A percentile compares a stretch with the other conserved stretches of the same genome.
Evolutionary conservation across 352 stramenopile species (phyloP).

Genomic region (Phytophthora tentaculata): DNA sequence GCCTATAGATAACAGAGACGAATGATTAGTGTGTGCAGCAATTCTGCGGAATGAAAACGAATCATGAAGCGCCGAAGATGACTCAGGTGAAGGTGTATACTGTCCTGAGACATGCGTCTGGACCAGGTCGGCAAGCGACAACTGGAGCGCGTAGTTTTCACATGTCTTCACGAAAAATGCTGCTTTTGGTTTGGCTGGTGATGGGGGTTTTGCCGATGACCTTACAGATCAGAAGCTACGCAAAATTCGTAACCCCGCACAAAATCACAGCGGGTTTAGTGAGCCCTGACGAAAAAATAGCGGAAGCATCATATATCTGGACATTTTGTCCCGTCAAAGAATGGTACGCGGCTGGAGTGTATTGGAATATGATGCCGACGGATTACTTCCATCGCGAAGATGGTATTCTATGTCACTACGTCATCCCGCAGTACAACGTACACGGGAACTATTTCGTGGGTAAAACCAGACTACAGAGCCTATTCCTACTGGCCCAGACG

Average conservation of each 20-base stretch:
- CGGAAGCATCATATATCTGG: conserved; percentile 10
- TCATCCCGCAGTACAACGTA: conserved; percentile 29
- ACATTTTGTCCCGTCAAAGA: conserved; percentile 19
- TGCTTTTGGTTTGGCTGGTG: conserved; percentile 20
- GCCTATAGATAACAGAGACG: no score
- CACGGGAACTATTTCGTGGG: conserved; percentile 23
- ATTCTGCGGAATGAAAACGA: no score
- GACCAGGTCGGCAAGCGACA: conserved; percentile 2
- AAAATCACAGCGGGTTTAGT: conserved; percentile 23
- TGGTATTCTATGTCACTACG: conserved; percentile 22
- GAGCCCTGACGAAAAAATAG: not conserved
- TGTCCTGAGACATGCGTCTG: not conserved
- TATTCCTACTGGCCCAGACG: conserved; percentile 3
- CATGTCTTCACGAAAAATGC: conserved; percentile 2
- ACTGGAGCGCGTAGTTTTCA: not conserved
- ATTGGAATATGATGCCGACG: conserved; percentile 28
- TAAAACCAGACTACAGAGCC: conserved; percentile 9
- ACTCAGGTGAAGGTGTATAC: not conserved
- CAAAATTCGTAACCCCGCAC: conserved; percentile 25
- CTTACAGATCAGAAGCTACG: conserved; percentile 36
- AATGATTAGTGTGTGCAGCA: no score
- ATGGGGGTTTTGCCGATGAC: conserved; percentile 32
- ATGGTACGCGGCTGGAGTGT: conserved; percentile 20
- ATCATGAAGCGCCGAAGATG: not conserved
- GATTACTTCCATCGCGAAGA: conserved; percentile 13